Evolutionary conservation across 202 grass and related monocot species (phyloP).

Genomic region (Bolboschoenoplectus hybrid): DNA sequence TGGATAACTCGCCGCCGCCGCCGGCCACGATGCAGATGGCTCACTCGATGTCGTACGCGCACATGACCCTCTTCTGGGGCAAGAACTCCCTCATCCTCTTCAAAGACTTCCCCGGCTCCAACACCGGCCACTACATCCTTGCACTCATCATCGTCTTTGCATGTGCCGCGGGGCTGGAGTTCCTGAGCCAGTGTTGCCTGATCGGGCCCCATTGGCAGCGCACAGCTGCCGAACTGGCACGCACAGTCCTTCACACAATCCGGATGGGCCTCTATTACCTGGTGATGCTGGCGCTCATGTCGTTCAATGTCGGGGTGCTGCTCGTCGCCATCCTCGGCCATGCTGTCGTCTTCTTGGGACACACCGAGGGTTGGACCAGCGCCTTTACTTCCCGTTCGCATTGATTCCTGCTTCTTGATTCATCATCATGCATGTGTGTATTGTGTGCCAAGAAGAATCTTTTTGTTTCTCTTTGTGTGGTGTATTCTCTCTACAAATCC

Average conservation of each 20-base stretch:
- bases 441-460: background rate
- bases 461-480: background rate
- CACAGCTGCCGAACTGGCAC: background rate
- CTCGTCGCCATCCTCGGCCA: conserved; percentile 57
- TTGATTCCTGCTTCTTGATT: background rate
- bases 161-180: conserved; percentile 52
- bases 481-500: background rate
- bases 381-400: background rate
- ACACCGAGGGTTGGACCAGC: background rate
- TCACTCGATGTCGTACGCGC: conserved; percentile 47
- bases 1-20: background rate
- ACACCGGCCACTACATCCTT: conserved; percentile 75
- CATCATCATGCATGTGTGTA: background rate
- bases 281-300: conserved; percentile 92
- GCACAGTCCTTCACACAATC: conserved; percentile 44
- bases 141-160: conserved; percentile 58
- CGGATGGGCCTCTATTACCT: conserved; percentile 57
- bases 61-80: conserved; percentile 92
- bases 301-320: conserved; percentile 75
- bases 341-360: conserved; percentile 42
- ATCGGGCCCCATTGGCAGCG: background rate
- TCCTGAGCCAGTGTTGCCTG: conserved; percentile 39
- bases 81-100: conserved; percentile 75
- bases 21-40: background rate
- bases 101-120: conserved; percentile 59